Evolutionary conservation across 2,329 filamentous ascomycete species (phyloP), one percentile per base, ranked within the genome.

Genomic region (Endocalyx cinctus): DNA sequence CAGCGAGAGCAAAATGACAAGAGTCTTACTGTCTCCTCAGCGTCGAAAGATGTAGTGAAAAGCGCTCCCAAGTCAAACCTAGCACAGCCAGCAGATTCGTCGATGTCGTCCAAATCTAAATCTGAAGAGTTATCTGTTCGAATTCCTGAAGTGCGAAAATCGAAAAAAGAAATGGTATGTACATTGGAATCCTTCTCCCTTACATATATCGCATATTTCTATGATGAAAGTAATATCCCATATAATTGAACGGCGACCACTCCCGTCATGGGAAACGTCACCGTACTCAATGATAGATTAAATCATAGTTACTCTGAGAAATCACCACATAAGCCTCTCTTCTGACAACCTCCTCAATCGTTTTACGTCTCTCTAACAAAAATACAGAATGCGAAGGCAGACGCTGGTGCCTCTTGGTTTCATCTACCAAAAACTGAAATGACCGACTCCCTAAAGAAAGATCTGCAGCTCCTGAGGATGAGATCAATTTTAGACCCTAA

Each of bases 401-500:
- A 82, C 41, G 84, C 89, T 31, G 92, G 90, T 27, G 63, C 79
- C 12, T 70, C 84, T 37, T 97, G 90, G 90, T 97, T 84, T 65
- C 76, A 94, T 50, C 70, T 98, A 34, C 89, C 89, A 5, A 81
- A 81, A 51, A 96, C 90, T 17, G 72, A 86, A 31, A 63, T 95
- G 31, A 95, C 88, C 1, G 78, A 87, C 7, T 81, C 94, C 53
- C 70, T 96, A 41, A 94, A 89, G 62, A 77, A 87, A 47, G 90
- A 98, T 56, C 70, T 96, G 31, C 88, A 96, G 60, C 69, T 97
- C 10, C 69, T 98, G 38, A 82, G 87, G 45, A 90, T 96, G 83
- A 80, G 92, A 58, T 82, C 81, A 35, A 82, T 95, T 14, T 71
- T 97, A 15, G 90, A 97, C 46, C 82, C 88, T 1, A 90, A 97